phyloP scores from a whole-genome alignment of 106 monocot genomes.

The Hemerocallis citrina region DNA sequence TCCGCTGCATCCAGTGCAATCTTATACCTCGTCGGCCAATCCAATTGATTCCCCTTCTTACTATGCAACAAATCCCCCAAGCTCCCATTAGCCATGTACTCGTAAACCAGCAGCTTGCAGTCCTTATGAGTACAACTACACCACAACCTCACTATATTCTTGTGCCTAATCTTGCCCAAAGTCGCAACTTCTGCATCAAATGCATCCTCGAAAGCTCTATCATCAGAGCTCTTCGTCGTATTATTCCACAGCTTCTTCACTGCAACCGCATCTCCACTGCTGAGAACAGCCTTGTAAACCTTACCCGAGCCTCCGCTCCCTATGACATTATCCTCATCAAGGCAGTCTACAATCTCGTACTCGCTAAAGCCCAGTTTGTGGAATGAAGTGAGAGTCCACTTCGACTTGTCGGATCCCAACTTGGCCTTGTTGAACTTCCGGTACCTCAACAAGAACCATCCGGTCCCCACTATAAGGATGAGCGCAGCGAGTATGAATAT shows the following conservation, averaged over 20 bases:
- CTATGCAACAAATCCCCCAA: constrained; percentile 68
- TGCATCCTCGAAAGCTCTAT: constrained; percentile 10
- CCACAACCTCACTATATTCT: constrained; percentile 84
- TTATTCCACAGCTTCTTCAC: constrained; percentile 41
- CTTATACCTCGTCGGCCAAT: constrained; percentile 51
- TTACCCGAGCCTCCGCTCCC: constrained; percentile 55
- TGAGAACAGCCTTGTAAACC: constrained; percentile 44
- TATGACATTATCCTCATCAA: constrained; percentile 53
- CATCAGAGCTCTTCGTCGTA: constrained; percentile 4
- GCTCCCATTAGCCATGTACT: constrained; percentile 91
- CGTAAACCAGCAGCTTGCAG: constrained; percentile 67
- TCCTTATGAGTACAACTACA: constrained; percentile 70
- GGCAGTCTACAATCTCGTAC: constrained; percentile 48
- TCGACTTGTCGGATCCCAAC: constrained; percentile 31
- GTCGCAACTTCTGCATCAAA: constrained; percentile 79
- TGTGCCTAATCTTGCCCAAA: constrained; percentile 76
- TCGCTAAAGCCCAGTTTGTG: constrained; percentile 61
- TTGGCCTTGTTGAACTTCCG: constrained; percentile 25
- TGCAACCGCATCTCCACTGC: constrained; percentile 35
- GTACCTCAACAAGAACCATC: constrained; percentile 49
- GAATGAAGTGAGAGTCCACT: constrained; percentile 52
- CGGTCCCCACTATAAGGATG: constrained; percentile 34
- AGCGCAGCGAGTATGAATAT: constrained; percentile 25
- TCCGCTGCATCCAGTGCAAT: constrained; percentile 56
- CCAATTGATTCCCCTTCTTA: constrained; percentile 31